Base-by-base conservation (phyloP, 2,329 filamentous ascomycete species). In the Penicillium sp. region DNA sequence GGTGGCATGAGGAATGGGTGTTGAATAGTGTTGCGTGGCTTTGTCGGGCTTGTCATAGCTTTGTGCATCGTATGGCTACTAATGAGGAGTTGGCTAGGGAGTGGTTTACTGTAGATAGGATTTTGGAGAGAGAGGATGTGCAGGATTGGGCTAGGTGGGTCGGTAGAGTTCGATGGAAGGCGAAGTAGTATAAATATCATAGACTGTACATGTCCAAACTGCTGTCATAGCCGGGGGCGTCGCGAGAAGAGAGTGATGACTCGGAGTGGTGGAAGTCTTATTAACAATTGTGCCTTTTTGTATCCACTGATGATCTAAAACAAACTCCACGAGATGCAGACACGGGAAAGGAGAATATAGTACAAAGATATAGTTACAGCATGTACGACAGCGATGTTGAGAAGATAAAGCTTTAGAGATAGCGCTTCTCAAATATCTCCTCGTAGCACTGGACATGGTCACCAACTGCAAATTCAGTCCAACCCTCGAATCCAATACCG, bases 361-460 rank as follows among this genome's bases (percentile, higher is more conserved):
- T 33, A 33, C 23, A 52, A 47, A 34, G 31, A 46, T 57, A 55
- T 18, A 49, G 51, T 45, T 60, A 60, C 58, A 60, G 26, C 33
- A 28, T 26, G 46, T 26, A 48, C 5, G 13, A 3, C 47, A 2
- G 11, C n/a, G 31, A 19, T 3, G 23, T 50, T 23, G 8, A 43
- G 18, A 31, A 7, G 5, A n/a, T 2, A 18, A 14, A 14, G 29
- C 40, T 55, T 65, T 56, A 77, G 28, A 79, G 69, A 48, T 67
- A 77, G 66, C 91, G 82, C 80, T 89, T 89, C 75, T 94, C 90
- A 52, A 75, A 76, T 16, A 87, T 82, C 74, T 92, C 89, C 68
- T 96, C 91, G 67, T 92, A 96, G 29, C 87, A 87, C 77, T 97
- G 94, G 58, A 99, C 83, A 71, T 88, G 84, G 75, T 99, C 94